These are phyloP conservation scores for Penicillium manginii DNA, from an alignment of 495 filamentous ascomycete genomes.

Conservation along the genomic window DNA sequence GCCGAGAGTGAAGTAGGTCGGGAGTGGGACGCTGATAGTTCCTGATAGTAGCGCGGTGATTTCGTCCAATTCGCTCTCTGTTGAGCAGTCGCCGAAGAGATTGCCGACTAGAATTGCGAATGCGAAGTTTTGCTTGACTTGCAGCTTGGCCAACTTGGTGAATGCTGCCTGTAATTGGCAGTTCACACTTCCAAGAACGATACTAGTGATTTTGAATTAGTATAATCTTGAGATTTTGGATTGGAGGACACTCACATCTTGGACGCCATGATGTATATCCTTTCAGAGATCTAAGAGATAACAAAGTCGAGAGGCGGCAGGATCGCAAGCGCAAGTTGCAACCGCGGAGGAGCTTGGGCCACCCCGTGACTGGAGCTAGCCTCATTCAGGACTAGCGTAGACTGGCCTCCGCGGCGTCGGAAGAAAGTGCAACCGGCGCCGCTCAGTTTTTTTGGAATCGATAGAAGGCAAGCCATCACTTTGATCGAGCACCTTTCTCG, in stretches of 20 bases:
- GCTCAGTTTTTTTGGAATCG: slow-evolving; percentile 52
- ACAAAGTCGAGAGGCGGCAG: too few relatives aligned
- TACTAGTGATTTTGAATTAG: slow-evolving; percentile 46
- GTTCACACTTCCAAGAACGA: slow-evolving; percentile 79
- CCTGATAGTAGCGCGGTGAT: slow-evolving; percentile 70
- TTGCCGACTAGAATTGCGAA: slow-evolving; percentile 85
- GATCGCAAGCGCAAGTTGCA: background rate
- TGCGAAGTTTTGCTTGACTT: slow-evolving; percentile 82
- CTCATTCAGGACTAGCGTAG: slow-evolving; percentile 3
- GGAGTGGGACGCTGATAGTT: slow-evolving; percentile 69
- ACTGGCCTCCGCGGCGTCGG: slow-evolving; percentile 23
- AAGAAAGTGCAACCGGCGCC: slow-evolving; percentile 39
- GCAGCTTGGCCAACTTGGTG: slow-evolving; percentile 74
- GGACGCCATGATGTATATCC: slow-evolving; percentile 43
- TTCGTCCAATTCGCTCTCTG: slow-evolving; percentile 57
- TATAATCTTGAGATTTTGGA: background rate
- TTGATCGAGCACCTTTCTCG: slow-evolving; percentile 27
- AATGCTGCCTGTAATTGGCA: slow-evolving; percentile 75
- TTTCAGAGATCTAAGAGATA: too few relatives aligned
- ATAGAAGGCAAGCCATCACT: slow-evolving; percentile 32
- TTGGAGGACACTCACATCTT: slow-evolving; percentile 64
- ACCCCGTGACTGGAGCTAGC: slow-evolving; percentile 37
- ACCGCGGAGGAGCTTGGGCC: slow-evolving; percentile 41
- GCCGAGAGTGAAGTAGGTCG: slow-evolving; percentile 87
- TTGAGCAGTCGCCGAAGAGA: slow-evolving; percentile 62